Base-by-base conservation (phyloP, 352 stramenopile species). In the Phytophthora lateralis region DNA sequence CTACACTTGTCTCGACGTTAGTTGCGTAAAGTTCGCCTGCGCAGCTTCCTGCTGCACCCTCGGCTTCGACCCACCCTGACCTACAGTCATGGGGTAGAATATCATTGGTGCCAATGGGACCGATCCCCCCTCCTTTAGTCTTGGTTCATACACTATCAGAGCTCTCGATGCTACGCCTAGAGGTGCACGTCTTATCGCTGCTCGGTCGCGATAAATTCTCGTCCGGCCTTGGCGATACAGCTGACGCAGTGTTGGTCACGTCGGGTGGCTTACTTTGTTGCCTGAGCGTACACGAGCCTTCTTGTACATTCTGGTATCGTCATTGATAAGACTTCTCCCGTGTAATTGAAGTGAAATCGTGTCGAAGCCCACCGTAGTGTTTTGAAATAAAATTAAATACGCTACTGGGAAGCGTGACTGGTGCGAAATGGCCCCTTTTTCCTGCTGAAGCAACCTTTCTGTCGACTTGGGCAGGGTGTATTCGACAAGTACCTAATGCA, bases 401-500 rank as follows among this genome's bases (percentile, higher is more conserved):
- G 21, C 54, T 58, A 20, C 38, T 8, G 20, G 48, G 47, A 17
- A 58, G 21, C 47, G 41, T 54, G 9, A 11, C 56, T 18, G 48
- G 47, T 35, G 38, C 30, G n/a, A 64, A 64, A 44, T 58, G 47
- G 4, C 47, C 56, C 4, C 47, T n/a, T 18, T 20, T 58, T 58
- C 15, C 30, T 6, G 6, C 10, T 17, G 32, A 58, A 64, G 18
- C 39, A 64, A 17, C 38, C 48, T 35, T 64, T 54, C 6, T 43
- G 39, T 30, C 46, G 55, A 42, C 47, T 64, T 35, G 39, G 37
- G 15, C 55, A 63, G 12, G 45, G 29, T 14, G 6, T 56, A 32
- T 56, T 63, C 2, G 45, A 63, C 29, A 63, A 17, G 20, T 51
- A 56, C 12, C 29, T 35, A 47, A 64, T 54, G 7, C 39, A 64